Evolutionary conservation across 1,284 basidiomycete species (phyloP).

Genomic region (Ustilago curta): DNA sequence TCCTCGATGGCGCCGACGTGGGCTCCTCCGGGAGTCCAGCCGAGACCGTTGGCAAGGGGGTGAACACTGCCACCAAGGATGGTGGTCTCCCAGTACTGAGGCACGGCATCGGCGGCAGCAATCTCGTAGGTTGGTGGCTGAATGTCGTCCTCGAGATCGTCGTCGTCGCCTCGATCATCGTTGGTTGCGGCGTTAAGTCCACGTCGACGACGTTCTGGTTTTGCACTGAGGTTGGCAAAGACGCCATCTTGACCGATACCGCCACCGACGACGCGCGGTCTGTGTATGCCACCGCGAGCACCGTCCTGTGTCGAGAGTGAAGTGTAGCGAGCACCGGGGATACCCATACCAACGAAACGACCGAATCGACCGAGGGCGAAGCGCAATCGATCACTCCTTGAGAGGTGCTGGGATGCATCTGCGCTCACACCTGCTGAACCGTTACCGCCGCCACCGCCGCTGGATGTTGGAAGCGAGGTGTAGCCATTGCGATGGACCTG

Average conservation of each 20-base stretch:
- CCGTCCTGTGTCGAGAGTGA: conserved; percentile 38
- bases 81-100: conserved; percentile 97
- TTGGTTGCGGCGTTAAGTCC: conserved; percentile 22
- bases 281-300: conserved; percentile 27
- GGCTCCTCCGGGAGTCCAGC: conserved; percentile 65
- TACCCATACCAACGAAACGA: conserved; percentile 64
- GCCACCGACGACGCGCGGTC: conserved; percentile 73
- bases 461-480: conserved; percentile 37
- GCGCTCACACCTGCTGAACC: conserved; percentile 5
- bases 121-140: conserved; percentile 80
- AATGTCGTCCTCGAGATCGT: conserved; percentile 73
- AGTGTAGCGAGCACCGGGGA: conserved; percentile 65
- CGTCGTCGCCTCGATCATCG: conserved; percentile 75
- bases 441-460: conserved; percentile 3
- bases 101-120: conserved; percentile 90
- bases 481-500: conserved; percentile 27
- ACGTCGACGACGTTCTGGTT: conserved; percentile 75
- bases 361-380: conserved; percentile 63
- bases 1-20: conserved; percentile 71
- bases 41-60: conserved; percentile 72
- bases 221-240: conserved; percentile 93
- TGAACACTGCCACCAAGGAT: conserved; percentile 74
- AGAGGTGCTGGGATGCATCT: conserved; percentile 24
- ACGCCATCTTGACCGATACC: conserved; percentile 92
- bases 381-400: conserved; percentile 50